Percentiles rank a stretch among this genome's conserved stretches.
These are phyloP conservation scores for Lentinula aciculospora DNA, from an alignment of 768 basidiomycete species.

Conservation along the genomic window DNA sequence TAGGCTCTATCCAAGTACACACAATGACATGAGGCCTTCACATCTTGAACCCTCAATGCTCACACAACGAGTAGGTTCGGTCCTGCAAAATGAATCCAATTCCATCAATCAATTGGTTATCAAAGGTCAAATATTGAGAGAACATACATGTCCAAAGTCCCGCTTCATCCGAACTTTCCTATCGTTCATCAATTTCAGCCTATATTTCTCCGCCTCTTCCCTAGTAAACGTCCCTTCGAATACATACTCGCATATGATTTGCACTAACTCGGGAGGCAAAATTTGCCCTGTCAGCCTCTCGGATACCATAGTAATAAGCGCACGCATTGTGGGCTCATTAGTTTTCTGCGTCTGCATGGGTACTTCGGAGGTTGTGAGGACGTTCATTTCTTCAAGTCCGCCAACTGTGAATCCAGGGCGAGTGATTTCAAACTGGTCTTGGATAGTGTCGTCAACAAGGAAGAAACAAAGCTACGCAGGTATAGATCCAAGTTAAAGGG, in stretches of 20 bases:
- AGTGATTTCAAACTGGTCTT: not conserved
- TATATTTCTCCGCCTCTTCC: not conserved
- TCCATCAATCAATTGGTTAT: not conserved
- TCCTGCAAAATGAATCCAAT: not conserved
- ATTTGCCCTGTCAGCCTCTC: not conserved
- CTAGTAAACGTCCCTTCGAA: not conserved
- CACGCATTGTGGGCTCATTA: not conserved
- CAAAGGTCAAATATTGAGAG: not conserved
- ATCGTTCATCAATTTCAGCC: not conserved
- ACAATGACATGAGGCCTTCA: no score
- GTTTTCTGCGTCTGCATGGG: not conserved
- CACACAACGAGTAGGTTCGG: constrained; percentile 15
- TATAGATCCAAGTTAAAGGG: not conserved
- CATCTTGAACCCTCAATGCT: not conserved
- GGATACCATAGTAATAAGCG: not conserved
- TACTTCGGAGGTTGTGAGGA: constrained; percentile 1
- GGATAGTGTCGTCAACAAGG: not conserved
- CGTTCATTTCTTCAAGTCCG: not conserved
- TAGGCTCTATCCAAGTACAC: no score
- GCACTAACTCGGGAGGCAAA: not conserved
- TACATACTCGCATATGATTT: not conserved
- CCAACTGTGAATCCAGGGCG: not conserved
- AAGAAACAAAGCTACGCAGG: constrained; percentile 1
- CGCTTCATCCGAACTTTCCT: not conserved
- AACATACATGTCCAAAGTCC: not conserved